Evolutionary conservation across 345 rosid genomes (phyloP).

Genomic region (Microcos paniculata): DNA sequence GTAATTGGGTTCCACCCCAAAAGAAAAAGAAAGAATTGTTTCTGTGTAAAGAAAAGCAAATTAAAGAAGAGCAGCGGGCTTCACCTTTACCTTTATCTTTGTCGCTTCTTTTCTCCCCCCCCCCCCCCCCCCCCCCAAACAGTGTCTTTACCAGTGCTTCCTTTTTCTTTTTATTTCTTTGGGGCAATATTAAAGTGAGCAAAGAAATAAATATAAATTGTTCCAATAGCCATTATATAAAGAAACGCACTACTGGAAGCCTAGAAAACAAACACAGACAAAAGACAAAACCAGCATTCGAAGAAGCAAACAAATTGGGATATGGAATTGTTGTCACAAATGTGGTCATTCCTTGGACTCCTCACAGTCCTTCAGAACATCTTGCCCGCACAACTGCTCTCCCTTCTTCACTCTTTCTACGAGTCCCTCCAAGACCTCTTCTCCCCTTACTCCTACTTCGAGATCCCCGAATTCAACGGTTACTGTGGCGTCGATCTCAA

Average conservation of each 20-base stretch:
- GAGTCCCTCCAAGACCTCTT: constrained; percentile 42
- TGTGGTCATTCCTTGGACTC: constrained; percentile 54
- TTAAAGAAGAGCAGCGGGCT: constrained; percentile 20
- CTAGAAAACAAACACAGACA: neutral
- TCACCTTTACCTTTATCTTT: constrained; percentile 36
- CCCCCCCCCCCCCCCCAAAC: constrained; percentile 21
- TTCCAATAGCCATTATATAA: neutral
- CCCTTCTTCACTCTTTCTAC: constrained; percentile 35
- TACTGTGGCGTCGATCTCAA: constrained; percentile 52
- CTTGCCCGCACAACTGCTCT: constrained; percentile 46
- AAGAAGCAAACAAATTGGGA: neutral
- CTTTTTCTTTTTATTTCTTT: neutral
- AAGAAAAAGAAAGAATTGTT: neutral
- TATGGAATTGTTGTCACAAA: constrained; percentile 47
- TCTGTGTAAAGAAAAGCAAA: constrained; percentile 21
- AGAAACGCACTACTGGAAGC: neutral
- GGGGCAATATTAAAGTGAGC: neutral
- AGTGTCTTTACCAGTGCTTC: neutral
- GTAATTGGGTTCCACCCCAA: neutral
- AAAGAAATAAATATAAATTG: too few species aligned
- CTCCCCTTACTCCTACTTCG: constrained; percentile 42
- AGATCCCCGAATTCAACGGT: constrained; percentile 52
- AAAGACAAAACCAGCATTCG: neutral
- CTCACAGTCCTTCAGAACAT: constrained; percentile 52
- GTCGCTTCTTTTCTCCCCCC: constrained; percentile 6